Conservation (phyloP, 78 protist species). For the Emiliania huxleyi region DNA sequence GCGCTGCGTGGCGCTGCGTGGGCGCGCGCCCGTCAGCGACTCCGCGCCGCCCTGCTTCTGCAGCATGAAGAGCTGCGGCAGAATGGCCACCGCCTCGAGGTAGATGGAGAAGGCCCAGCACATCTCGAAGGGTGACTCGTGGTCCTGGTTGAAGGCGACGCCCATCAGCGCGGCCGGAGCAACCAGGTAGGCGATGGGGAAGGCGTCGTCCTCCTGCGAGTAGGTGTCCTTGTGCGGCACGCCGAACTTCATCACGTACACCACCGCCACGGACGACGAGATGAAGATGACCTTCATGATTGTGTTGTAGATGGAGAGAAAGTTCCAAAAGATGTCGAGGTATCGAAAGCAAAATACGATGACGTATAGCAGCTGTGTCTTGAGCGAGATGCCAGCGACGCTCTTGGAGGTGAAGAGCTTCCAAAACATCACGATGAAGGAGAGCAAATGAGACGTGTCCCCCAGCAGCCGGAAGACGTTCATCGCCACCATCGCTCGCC, state of each 20-base stretch:
- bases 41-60: conserved; percentile 35
- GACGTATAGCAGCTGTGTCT: conserved; percentile 42
- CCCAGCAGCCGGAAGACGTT: conserved; percentile 34
- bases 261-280: background rate
- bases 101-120: conserved; percentile 51
- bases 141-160: background rate
- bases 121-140: background rate
- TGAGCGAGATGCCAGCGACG: conserved; percentile 46
- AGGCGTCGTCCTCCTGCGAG: background rate
- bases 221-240: conserved; percentile 26
- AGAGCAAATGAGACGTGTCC: conserved; percentile 32
- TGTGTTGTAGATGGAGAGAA: background rate
- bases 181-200: background rate
- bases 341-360: conserved; percentile 29
- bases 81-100: conserved; percentile 51
- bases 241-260: conserved; percentile 14
- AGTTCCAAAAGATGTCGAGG: conserved; percentile 40
- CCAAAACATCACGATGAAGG: conserved; percentile 29
- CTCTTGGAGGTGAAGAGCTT: background rate
- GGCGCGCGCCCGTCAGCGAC: conserved; percentile 15
- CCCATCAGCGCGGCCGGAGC: background rate
- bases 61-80: conserved; percentile 55
- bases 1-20: too few species aligned
- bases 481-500: background rate
- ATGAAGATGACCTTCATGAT: conserved; percentile 45